Conservation (phyloP, 2,329 filamentous ascomycete genomes). For the Podosphaera leucotricha region DNA sequence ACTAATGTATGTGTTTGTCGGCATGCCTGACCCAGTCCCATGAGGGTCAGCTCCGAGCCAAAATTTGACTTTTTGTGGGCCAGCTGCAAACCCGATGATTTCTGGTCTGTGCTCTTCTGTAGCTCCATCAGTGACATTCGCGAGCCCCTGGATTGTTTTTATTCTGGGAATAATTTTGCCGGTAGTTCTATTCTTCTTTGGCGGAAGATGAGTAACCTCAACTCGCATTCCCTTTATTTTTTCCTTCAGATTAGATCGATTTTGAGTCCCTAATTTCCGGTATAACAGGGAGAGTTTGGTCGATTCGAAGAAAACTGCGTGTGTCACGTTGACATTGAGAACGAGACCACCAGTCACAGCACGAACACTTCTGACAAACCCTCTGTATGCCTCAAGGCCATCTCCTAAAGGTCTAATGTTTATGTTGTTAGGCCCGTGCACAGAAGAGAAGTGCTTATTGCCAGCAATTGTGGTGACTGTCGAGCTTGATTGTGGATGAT, state of each 20-base stretch:
- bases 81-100: constrained; percentile 19
- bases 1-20: constrained; percentile 22
- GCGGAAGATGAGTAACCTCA: constrained; percentile 17
- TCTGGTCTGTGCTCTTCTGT: constrained; percentile 17
- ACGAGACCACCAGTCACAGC: constrained; percentile 31
- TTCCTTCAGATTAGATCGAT: constrained; percentile 6
- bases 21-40: constrained; percentile 13
- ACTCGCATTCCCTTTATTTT: constrained; percentile 20
- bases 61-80: constrained; percentile 29
- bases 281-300: constrained; percentile 20
- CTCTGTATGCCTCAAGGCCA: constrained; percentile 32
- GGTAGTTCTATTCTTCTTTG: constrained; percentile 15
- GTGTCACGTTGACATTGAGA: constrained; percentile 38
- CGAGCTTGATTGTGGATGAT: constrained; percentile 18
- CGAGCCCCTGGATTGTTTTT: constrained; percentile 24
- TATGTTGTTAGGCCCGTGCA: constrained; percentile 9
- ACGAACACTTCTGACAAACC: constrained; percentile 38
- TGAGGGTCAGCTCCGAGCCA: constrained; percentile 21
- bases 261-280: constrained; percentile 11
- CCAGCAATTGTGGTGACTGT: constrained; percentile 23
- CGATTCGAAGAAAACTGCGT: constrained; percentile 30
- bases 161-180: constrained; percentile 16
- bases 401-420: constrained; percentile 19
- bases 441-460: constrained; percentile 28
- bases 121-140: constrained; percentile 18